Evolutionary conservation across 2,329 filamentous ascomycete genomes (phyloP).

Genomic region (Byssochlamys sp.): DNA sequence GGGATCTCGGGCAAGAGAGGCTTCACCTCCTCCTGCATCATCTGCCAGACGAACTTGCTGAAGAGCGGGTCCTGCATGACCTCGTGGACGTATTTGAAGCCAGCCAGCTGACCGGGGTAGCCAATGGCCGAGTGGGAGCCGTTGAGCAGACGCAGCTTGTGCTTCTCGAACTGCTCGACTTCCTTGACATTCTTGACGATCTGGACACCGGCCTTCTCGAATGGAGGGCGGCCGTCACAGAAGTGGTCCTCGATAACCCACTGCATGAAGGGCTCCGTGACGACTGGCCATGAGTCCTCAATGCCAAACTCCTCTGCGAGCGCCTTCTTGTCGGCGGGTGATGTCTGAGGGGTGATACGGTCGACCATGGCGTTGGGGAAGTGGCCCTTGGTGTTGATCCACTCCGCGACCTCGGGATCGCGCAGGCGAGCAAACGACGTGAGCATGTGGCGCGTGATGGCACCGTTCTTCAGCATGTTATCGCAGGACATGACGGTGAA

Average conservation of each 20-base stretch:
- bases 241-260: constrained; percentile 49
- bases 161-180: constrained; percentile 48
- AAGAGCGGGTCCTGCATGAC: constrained; percentile 43
- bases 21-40: constrained; percentile 49
- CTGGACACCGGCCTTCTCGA: constrained; percentile 46
- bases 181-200: constrained; percentile 43
- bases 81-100: constrained; percentile 48
- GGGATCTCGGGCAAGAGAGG: constrained; percentile 43
- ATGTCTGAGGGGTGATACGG: constrained; percentile 46
- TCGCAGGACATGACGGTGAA: constrained; percentile 49
- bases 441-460: constrained; percentile 46
- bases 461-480: constrained; percentile 50
- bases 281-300: constrained; percentile 45
- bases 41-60: constrained; percentile 42
- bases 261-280: constrained; percentile 49
- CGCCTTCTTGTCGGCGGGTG: constrained; percentile 35
- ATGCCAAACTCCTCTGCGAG: constrained; percentile 40
- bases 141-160: constrained; percentile 49
- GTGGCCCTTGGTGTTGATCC: constrained; percentile 40
- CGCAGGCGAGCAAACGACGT: constrained; percentile 41
- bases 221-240: constrained; percentile 42
- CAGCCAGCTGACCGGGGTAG: constrained; percentile 44
- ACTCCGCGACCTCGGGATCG: constrained; percentile 40
- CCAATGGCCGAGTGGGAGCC: constrained; percentile 45
- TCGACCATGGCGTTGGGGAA: constrained; percentile 51